Conservation (phyloP, 1,284 basidiomycete species). For the Rhodotorula sp. region DNA sequence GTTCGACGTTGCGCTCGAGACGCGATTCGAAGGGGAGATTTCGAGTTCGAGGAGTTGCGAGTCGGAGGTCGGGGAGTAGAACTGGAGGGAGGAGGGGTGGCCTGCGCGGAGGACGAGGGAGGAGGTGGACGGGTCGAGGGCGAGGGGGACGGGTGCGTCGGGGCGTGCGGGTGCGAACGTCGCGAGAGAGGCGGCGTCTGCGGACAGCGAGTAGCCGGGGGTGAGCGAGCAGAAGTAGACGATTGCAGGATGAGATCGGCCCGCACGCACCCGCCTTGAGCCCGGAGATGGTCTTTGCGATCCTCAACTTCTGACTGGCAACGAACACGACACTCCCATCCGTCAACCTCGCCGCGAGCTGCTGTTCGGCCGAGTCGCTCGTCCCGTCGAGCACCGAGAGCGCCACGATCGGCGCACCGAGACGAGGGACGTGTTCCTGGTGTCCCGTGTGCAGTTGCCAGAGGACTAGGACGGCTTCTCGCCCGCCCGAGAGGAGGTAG, state of each 20-base stretch:
- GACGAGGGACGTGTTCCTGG: conserved; percentile 85
- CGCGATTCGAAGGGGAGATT: conserved; percentile 86
- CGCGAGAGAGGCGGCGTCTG: conserved; percentile 42
- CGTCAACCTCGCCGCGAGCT: conserved; percentile 76
- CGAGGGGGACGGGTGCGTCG: conserved; percentile 57
- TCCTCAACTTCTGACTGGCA: conserved; percentile 66
- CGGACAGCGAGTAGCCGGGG: not conserved
- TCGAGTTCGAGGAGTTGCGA: conserved; percentile 82
- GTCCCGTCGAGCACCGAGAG: conserved; percentile 54
- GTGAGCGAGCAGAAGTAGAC: not conserved
- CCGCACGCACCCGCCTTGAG: conserved; percentile 68
- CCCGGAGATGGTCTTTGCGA: conserved; percentile 71
- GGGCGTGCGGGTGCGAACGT: conserved; percentile 1
- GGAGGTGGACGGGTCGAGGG: conserved; percentile 60
- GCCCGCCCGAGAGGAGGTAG: conserved; percentile 89
- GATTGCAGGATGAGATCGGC: conserved; percentile 46
- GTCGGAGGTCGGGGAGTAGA: conserved; percentile 73
- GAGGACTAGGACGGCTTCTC: conserved; percentile 91
- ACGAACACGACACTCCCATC: conserved; percentile 83
- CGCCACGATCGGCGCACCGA: conserved; percentile 74
- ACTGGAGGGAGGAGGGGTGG: conserved; percentile 90
- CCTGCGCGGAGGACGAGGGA: conserved; percentile 85
- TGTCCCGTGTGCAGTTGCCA: conserved; percentile 87
- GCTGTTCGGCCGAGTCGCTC: conserved; percentile 60
- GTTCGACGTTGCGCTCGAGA: conserved; percentile 73